Evolutionary conservation across 371 early-diverging fungal species (phyloP).

Genomic region (Actinomucor elegans): DNA sequence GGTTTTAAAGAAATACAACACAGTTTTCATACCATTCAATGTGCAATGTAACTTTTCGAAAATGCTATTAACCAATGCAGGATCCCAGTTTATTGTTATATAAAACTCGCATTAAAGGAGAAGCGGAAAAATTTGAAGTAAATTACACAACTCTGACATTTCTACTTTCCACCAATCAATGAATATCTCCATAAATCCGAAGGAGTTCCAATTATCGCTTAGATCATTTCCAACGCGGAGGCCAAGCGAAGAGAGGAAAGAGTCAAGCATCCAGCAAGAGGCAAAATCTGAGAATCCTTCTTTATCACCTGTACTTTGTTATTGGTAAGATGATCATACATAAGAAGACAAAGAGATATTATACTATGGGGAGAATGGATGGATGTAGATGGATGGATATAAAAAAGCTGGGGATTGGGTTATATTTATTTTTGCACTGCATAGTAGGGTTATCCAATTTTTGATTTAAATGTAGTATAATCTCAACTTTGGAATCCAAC

Average conservation of each 20-base stretch:
- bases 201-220: no score
- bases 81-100: no score
- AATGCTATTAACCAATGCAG: no score
- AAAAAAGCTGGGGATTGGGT: background rate
- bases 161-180: no score
- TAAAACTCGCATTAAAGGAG: background rate
- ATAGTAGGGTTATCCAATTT: no score
- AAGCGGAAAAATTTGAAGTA: background rate
- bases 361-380: no score
- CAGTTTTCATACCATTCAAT: no score
- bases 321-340: constrained; percentile 5
- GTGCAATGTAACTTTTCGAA: no score
- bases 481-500: background rate
- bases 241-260: background rate
- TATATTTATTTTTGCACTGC: background rate
- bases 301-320: constrained; percentile 11
- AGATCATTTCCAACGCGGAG: no score
- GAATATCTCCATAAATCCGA: no score
- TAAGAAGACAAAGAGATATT: background rate
- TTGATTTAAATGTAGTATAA: no score
- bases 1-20: no score
- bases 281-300: background rate
- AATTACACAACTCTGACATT: background rate
- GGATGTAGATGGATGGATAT: background rate
- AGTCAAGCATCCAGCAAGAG: background rate